Evolutionary conservation across 306 rosid species (phyloP).

Genomic region (Sesbania bispinosa): DNA sequence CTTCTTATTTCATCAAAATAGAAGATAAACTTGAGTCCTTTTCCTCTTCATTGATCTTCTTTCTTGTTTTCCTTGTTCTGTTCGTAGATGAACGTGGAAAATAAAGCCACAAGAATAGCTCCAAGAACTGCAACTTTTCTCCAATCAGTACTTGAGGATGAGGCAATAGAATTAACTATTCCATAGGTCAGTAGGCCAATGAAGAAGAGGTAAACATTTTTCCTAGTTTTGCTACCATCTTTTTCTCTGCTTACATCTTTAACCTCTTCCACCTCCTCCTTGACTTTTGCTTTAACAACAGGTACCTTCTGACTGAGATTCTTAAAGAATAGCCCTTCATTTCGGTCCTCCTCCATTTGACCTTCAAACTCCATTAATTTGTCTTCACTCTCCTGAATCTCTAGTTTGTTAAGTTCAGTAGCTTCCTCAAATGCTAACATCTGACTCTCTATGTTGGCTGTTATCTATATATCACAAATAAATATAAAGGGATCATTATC

Average conservation of each 20-base stretch:
- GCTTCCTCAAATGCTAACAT: slow-evolving; percentile 83
- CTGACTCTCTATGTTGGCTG: slow-evolving; percentile 69
- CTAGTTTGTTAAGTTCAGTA: slow-evolving; percentile 50
- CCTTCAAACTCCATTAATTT: slow-evolving; percentile 54
- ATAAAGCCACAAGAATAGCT: slow-evolving; percentile 52
- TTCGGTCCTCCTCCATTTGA: slow-evolving; percentile 60
- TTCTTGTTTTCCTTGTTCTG: slow-evolving; percentile 47
- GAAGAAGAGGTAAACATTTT: slow-evolving; percentile 57
- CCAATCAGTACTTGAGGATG: slow-evolving; percentile 56
- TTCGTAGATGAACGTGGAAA: slow-evolving; percentile 57
- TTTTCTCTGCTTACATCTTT: slow-evolving; percentile 41
- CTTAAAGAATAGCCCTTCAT: slow-evolving; percentile 80
- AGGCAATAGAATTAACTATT: slow-evolving; percentile 51
- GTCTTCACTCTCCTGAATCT: slow-evolving; percentile 58
- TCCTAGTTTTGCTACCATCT: slow-evolving; percentile 52
- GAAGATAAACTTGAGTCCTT: slow-evolving; percentile 26
- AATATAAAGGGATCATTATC: not conserved
- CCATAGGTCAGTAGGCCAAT: slow-evolving; percentile 54
- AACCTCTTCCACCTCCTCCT: slow-evolving; percentile 47
- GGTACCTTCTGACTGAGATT: slow-evolving; percentile 48
- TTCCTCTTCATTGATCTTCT: slow-evolving; percentile 32
- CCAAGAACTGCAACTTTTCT: slow-evolving; percentile 61
- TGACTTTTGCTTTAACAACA: slow-evolving; percentile 34
- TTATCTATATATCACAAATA: slow-evolving; percentile 52
- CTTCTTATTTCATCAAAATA: not conserved